Conservation (phyloP, 1,284 basidiomycete genomes). For the Sanghuangporus sanghuang region DNA sequence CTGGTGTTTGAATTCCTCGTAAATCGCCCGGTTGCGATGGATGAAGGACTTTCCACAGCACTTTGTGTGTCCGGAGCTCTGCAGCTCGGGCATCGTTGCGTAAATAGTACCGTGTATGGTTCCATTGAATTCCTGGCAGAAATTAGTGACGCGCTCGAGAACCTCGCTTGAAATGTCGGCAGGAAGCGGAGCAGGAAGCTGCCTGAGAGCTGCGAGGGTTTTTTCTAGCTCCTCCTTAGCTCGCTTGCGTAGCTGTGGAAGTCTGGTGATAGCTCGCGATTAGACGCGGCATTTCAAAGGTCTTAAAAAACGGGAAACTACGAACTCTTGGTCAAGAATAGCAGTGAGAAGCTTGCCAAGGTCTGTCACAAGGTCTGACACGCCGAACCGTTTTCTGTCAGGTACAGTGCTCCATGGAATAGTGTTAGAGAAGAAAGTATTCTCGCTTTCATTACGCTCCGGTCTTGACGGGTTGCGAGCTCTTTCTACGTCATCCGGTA, state of each 20-base stretch:
- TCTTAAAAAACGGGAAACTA: slow-evolving; percentile 7
- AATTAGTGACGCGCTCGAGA: slow-evolving; percentile 38
- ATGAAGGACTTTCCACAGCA: slow-evolving; percentile 14
- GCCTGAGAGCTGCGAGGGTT: slow-evolving; percentile 32
- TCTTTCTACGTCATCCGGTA: slow-evolving; percentile 58
- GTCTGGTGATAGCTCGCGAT: slow-evolving; percentile 27
- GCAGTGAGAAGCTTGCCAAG: slow-evolving; percentile 47
- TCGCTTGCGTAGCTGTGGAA: slow-evolving; percentile 34
- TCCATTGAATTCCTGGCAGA: slow-evolving; percentile 35
- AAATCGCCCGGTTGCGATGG: slow-evolving; percentile 12
- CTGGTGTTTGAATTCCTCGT: slow-evolving; percentile 14
- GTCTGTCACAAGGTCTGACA: slow-evolving; percentile 46
- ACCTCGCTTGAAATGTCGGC: slow-evolving; percentile 43
- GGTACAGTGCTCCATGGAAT: slow-evolving; percentile 45
- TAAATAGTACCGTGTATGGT: slow-evolving; percentile 2
- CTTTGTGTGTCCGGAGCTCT: not conserved
- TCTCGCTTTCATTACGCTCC: slow-evolving; percentile 36
- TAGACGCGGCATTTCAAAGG: not conserved
- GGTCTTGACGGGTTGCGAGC: slow-evolving; percentile 29
- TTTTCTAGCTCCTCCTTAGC: slow-evolving; percentile 33
- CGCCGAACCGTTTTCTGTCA: slow-evolving; percentile 47
- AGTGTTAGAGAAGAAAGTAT: slow-evolving; percentile 42
- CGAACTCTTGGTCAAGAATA: slow-evolving; percentile 49
- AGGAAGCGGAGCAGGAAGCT: slow-evolving; percentile 37
- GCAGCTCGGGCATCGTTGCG: not conserved